phyloP scores from a whole-genome alignment of 1,139 yeast species.

The Blastobotrys raffinosifermentans region DNA sequence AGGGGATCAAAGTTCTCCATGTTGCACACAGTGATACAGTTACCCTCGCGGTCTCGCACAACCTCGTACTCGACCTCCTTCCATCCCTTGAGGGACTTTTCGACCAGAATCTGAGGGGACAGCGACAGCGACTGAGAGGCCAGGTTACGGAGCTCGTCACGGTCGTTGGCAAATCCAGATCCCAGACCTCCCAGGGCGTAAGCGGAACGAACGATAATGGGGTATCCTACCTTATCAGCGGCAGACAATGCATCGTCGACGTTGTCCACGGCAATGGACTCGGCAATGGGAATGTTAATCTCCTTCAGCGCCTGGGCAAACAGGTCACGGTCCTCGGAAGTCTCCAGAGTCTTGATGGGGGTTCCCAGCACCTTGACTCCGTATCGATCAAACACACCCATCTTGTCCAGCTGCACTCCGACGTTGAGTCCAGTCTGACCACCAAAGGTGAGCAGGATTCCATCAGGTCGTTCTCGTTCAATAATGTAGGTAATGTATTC shows the following conservation, averaged over 20 bases:
- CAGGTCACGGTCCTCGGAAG: slow-evolving; percentile 95
- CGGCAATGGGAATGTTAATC: slow-evolving; percentile 92
- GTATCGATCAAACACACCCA: slow-evolving; percentile 88
- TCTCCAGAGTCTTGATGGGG: slow-evolving; percentile 88
- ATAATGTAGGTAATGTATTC: slow-evolving; percentile 92
- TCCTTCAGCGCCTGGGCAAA: slow-evolving; percentile 93
- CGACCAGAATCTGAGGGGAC: slow-evolving; percentile 93
- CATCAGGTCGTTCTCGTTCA: slow-evolving; percentile 95
- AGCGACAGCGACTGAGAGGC: slow-evolving; percentile 84
- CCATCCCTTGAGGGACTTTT: slow-evolving; percentile 97
- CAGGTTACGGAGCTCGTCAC: slow-evolving; percentile 74
- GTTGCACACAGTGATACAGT: slow-evolving; percentile 97
- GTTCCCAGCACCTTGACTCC: slow-evolving; percentile 95
- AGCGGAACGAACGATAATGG: slow-evolving; percentile 96
- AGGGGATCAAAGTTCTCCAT: slow-evolving; percentile 99
- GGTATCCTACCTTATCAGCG: slow-evolving; percentile 83
- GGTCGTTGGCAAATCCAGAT: slow-evolving; percentile 89
- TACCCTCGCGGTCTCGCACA: slow-evolving; percentile 91
- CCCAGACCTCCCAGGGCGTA: slow-evolving; percentile 97
- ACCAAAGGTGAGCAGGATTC: slow-evolving; percentile 90
- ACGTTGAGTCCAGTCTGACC: slow-evolving; percentile 98
- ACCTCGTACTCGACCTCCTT: slow-evolving; percentile 98
- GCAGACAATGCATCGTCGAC: slow-evolving; percentile 90
- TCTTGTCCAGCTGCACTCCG: slow-evolving; percentile 87
- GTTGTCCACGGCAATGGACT: slow-evolving; percentile 88